Base-by-base conservation (phyloP, 352 stramenopile species). In the Pythium insidiosum region DNA sequence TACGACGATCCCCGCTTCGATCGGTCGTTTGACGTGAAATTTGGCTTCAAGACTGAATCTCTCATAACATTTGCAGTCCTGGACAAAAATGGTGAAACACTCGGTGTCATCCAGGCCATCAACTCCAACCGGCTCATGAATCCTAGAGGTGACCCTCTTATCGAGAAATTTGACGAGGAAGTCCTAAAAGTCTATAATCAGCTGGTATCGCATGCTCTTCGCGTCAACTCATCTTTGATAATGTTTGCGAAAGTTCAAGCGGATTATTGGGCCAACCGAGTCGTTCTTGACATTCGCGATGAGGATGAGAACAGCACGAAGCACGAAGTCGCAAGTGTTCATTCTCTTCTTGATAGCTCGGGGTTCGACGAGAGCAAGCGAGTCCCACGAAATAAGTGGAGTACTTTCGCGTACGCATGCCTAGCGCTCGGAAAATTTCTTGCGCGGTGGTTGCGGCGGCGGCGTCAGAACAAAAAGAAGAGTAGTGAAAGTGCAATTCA, bases 1-100 rank as follows among this genome's bases (percentile, higher is more conserved):
- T 90, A 92, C 55, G 66, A 90, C 31, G 78, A 88, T 37, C 53
- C 72, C 12, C 75, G 74, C 15, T 94, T 94, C 50, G 81, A 92
- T 52, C 60, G 55, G 5, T 88, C 77, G 33, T 80, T 91, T 21
- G 82, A 95, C 58, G 44, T 71, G 26, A 84, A 83, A 55, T 84
- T 84, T 36, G 77, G 79, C 25, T 95, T 89, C 66, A 82, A 83
- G 42, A 93, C 84, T 0, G 70, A 88, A 31, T 86, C 68, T 23
- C 47, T 89, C 12, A 50, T 93, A 16, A 84, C 71, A 10, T 73
- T 92, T 10, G 77, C 81, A 1, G 67, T 95, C 10, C 43, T 84
- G 12, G 63, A 86, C 34, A 73, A 69, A 28, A 75, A 77, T 16
- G 72, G 69, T 6, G 72, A 83, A 56, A 84, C 70, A 2, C 51